Percentiles rank a stretch among this genome's conserved stretches.
Conservation (phyloP, 1,284 basidiomycete genomes). For the Trametes polyzona region DNA sequence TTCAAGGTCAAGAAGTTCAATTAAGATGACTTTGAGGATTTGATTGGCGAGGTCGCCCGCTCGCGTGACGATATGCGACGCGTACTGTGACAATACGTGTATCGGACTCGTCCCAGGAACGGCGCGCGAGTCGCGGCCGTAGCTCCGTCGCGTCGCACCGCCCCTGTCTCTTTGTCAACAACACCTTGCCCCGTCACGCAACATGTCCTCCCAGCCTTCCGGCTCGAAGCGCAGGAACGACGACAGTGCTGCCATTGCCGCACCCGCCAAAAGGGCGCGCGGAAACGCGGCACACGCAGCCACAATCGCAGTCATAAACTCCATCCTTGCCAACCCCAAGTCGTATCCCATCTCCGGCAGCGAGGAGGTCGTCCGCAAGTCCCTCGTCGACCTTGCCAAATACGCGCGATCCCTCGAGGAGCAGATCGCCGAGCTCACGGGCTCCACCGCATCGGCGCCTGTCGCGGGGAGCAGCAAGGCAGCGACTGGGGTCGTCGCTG, state of each 20-base stretch:
- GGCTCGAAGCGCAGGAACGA: conserved; percentile 45
- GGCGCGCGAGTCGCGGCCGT: too few species aligned
- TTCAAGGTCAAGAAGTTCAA: too few species aligned
- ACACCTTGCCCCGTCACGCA: not conserved
- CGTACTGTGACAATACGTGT: conserved; percentile 7
- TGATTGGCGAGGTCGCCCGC: not conserved
- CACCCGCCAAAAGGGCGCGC: conserved; percentile 39
- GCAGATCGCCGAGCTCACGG: conserved; percentile 11
- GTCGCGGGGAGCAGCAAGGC: conserved; percentile 16
- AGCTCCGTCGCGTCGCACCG: too few species aligned
- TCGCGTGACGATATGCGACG: conserved; percentile 4
- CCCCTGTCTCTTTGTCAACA: not conserved
- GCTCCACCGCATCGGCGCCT: conserved; percentile 7
- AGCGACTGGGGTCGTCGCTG: conserved; percentile 3
- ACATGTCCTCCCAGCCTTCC: conserved; percentile 2
- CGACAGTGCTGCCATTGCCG: conserved; percentile 17
- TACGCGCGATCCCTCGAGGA: conserved; percentile 51
- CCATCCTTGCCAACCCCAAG: conserved; percentile 41
- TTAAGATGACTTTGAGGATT: too few species aligned
- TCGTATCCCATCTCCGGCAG: conserved; percentile 42
- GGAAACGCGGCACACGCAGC: conserved; percentile 34
- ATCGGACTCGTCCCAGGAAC: not conserved
- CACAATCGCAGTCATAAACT: conserved; percentile 40
- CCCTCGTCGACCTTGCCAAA: conserved; percentile 44
- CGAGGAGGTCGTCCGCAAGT: conserved; percentile 36